phyloP scores from a whole-genome alignment of 108 stramenopile genomes.

The Nitzschia inconspicua region DNA sequence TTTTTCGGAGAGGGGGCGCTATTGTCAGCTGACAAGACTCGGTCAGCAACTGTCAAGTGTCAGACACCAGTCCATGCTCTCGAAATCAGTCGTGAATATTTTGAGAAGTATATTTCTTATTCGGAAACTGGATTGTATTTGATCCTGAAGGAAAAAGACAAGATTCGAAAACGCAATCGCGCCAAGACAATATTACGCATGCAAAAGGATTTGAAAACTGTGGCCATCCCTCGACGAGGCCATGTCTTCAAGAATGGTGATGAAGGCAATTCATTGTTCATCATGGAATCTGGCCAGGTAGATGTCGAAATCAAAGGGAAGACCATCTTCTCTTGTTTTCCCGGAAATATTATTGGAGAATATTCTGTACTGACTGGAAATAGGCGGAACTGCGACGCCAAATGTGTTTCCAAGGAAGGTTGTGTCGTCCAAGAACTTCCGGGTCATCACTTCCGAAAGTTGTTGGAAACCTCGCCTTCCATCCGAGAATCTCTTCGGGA shows the following conservation, averaged over 20 bases:
- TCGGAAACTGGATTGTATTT: constrained; percentile 45
- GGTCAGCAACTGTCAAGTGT: constrained; percentile 69
- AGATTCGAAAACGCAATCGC: constrained; percentile 73
- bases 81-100: constrained; percentile 83
- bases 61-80: constrained; percentile 80
- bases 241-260: constrained; percentile 57
- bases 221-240: constrained; percentile 33
- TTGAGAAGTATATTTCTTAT: constrained; percentile 77
- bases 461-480: constrained; percentile 47
- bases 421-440: constrained; percentile 54
- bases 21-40: constrained; percentile 53
- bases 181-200: constrained; percentile 71
- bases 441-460: constrained; percentile 54
- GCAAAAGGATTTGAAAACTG: constrained; percentile 58
- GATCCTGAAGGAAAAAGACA: constrained; percentile 72
- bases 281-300: constrained; percentile 48
- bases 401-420: constrained; percentile 47
- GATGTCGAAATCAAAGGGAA: constrained; percentile 33
- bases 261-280: constrained; percentile 47
- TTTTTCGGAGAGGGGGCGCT: constrained; percentile 86
- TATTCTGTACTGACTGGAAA: constrained; percentile 61
- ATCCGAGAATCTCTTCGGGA: constrained; percentile 62
- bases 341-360: constrained; percentile 77
- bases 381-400: constrained; percentile 62
- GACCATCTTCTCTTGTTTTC: constrained; percentile 38